Evolutionary conservation across 768 basidiomycete species (phyloP).

Genomic region (Exsudoporus frostii): DNA sequence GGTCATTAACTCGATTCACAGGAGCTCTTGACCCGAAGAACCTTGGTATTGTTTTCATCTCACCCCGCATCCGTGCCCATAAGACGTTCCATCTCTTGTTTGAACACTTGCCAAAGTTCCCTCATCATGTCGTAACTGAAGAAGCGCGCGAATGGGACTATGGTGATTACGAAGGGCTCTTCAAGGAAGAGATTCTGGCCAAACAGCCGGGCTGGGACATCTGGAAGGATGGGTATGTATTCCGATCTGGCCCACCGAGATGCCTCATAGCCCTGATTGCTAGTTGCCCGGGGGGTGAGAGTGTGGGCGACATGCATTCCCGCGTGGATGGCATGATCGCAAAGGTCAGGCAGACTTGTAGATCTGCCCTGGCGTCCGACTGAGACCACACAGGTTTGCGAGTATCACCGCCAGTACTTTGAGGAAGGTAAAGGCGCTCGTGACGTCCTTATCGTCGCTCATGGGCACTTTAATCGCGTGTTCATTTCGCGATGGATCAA

Average conservation of each 20-base stretch:
- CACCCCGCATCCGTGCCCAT: slow-evolving; percentile 84
- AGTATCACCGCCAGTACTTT: slow-evolving; percentile 66
- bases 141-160: slow-evolving; percentile 87
- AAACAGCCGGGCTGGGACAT: slow-evolving; percentile 67
- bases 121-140: slow-evolving; percentile 59
- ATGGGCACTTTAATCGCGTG: slow-evolving; percentile 77
- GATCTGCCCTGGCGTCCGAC: neutral
- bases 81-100: slow-evolving; percentile 84
- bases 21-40: slow-evolving; percentile 78
- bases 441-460: slow-evolving; percentile 87
- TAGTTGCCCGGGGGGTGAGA: slow-evolving; percentile 89
- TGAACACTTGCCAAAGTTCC: slow-evolving; percentile 41
- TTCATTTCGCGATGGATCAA: slow-evolving; percentile 82
- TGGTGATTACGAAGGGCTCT: slow-evolving; percentile 84
- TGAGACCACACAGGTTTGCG: slow-evolving; percentile 50
- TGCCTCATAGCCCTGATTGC: slow-evolving; percentile 5
- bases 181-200: slow-evolving; percentile 71
- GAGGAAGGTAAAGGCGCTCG: slow-evolving; percentile 64
- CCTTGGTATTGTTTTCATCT: slow-evolving; percentile 72
- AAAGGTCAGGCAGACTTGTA: slow-evolving; percentile 45
- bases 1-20: slow-evolving; percentile 26
- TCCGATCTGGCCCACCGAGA: neutral
- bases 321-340: slow-evolving; percentile 76
- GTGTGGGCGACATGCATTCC: slow-evolving; percentile 68
- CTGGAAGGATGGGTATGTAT: slow-evolving; percentile 74